Conservation (phyloP, 2,329 filamentous ascomycete genomes). For the Verticillium nubilum region DNA sequence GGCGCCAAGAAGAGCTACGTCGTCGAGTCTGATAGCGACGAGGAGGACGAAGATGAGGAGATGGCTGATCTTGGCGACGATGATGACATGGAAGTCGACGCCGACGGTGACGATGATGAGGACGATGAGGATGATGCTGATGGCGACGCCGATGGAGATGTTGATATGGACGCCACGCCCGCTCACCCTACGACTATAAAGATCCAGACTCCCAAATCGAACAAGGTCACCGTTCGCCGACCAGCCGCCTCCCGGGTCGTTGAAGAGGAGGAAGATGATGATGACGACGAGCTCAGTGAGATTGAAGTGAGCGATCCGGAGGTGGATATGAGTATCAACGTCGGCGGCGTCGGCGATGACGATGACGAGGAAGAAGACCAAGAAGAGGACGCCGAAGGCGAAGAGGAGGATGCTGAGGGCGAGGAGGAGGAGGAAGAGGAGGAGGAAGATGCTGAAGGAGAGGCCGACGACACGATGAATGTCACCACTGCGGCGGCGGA, state of each 20-base stretch:
- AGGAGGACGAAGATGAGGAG: conserved; percentile 35
- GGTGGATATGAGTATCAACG: conserved; percentile 26
- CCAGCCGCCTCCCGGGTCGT: conserved; percentile 12
- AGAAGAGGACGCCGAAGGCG: conserved; percentile 37
- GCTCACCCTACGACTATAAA: conserved; percentile 10
- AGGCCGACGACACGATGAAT: conserved; percentile 10
- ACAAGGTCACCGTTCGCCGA: conserved; percentile 5
- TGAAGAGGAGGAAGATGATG: conserved; percentile 15
- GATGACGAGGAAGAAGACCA: conserved; percentile 24
- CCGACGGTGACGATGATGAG: conserved; percentile 19
- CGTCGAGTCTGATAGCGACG: conserved; percentile 48
- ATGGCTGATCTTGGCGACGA: conserved; percentile 27
- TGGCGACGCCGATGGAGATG: conserved; percentile 31
- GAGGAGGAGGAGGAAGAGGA: conserved; percentile 30
- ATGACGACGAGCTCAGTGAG: conserved; percentile 15
- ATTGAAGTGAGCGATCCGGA: conserved; percentile 19
- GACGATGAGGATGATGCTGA: conserved; percentile 25
- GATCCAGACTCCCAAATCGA: conserved; percentile 11
- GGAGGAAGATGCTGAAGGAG: conserved; percentile 35
- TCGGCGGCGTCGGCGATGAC: conserved; percentile 21
- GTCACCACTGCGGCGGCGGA: conserved; percentile 19
- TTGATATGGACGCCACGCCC: conserved; percentile 37
- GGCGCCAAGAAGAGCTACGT: conserved; percentile 56
- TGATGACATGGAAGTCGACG: conserved; percentile 30
- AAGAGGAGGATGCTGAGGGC: conserved; percentile 29